Percentiles rank a stretch among this genome's conserved stretches.
phyloP scores from a whole-genome alignment of 1,284 basidiomycete genomes.

The Porogramme epimiltina region DNA sequence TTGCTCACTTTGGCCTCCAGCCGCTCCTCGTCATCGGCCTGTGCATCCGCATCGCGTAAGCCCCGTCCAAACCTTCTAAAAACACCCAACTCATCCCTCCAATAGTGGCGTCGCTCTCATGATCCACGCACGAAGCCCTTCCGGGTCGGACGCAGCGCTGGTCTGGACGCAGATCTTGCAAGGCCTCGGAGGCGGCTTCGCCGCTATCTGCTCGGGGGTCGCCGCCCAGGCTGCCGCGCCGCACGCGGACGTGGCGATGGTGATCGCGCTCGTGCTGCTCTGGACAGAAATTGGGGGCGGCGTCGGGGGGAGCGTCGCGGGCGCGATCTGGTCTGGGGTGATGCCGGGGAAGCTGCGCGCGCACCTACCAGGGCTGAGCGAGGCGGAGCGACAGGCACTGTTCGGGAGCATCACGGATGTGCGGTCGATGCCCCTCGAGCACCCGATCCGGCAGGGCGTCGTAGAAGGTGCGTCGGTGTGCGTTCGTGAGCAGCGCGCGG shows the following conservation, averaged over 20 bases:
- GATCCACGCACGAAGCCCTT: slow-evolving; percentile 69
- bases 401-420: slow-evolving; percentile 55
- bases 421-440: slow-evolving; percentile 45
- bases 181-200: slow-evolving; percentile 82
- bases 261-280: slow-evolving; percentile 82
- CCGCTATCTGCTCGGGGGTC: slow-evolving; percentile 70
- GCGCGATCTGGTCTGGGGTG: slow-evolving; percentile 59
- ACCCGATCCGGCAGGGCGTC: slow-evolving; percentile 60
- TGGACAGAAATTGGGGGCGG: slow-evolving; percentile 80
- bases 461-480: slow-evolving; percentile 44
- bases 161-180: slow-evolving; percentile 77
- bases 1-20: slow-evolving; percentile 32
- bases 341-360: slow-evolving; percentile 60
- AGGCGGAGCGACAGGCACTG: slow-evolving; percentile 39
- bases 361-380: slow-evolving; percentile 48
- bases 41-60: slow-evolving; percentile 57
- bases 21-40: slow-evolving; percentile 69
- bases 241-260: slow-evolving; percentile 78
- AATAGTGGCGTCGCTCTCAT: slow-evolving; percentile 38
- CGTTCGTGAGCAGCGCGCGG: background rate
- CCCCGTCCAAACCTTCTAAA: background rate
- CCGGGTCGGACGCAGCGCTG: slow-evolving; percentile 59
- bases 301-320: slow-evolving; percentile 67
- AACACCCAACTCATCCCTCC: background rate
- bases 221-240: slow-evolving; percentile 79